Percentiles rank a stretch among this genome's conserved stretches.
Evolutionary conservation across 116 monocot species (phyloP).

Genomic region (Papilionanthe hybrid): DNA sequence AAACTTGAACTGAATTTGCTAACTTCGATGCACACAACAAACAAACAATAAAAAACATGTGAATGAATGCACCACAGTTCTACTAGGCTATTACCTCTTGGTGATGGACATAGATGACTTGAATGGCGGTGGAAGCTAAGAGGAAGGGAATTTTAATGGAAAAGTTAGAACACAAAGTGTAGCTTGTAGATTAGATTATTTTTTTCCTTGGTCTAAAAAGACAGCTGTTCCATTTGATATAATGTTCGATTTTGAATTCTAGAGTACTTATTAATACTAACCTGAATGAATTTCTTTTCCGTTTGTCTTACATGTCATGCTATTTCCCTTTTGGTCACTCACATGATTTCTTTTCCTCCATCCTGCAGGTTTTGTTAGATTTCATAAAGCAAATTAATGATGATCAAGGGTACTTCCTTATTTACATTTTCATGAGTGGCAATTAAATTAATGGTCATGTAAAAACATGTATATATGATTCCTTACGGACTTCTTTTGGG

Average conservation of each 20-base stretch:
- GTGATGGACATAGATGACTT: not conserved
- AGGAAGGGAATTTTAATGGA: not conserved
- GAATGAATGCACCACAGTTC: not conserved
- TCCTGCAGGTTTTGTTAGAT: constrained; percentile 90
- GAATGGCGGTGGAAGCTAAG: not conserved
- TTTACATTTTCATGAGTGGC: not conserved
- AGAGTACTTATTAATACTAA: not conserved
- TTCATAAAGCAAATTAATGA: constrained; percentile 92
- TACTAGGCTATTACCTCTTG: not conserved
- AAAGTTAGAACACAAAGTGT: not conserved
- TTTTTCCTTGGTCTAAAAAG: not conserved
- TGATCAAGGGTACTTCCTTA: constrained; percentile 70
- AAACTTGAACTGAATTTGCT: not conserved
- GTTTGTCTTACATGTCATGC: not conserved
- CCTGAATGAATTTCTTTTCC: not conserved
- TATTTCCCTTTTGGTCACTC: not conserved
- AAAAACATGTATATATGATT: constrained; percentile 1
- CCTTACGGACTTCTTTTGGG: not conserved
- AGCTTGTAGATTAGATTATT: not conserved
- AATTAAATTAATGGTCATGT: constrained; percentile 5
- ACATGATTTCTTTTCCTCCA: not conserved
- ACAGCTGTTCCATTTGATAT: not conserved
- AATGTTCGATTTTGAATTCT: constrained; percentile 4
- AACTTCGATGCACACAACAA: not conserved
- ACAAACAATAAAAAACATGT: not conserved